Base-by-base conservation (phyloP, 2,329 filamentous ascomycete genomes). In the Fusarium nodosum region DNA sequence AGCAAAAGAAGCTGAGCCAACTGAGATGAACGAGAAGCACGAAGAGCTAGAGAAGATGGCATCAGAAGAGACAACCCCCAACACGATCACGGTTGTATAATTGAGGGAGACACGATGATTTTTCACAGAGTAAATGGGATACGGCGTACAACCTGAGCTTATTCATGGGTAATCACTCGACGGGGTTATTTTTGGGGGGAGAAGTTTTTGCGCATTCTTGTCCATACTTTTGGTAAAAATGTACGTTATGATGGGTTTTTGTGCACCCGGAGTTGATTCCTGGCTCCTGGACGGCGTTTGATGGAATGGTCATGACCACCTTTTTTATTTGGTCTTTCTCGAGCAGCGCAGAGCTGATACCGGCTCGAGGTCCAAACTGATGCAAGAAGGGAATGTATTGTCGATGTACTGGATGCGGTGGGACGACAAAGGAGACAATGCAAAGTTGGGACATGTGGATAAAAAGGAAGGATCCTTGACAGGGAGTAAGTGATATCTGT, bases 31-130 rank as follows among this genome's bases (percentile, higher is more conserved):
- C 26, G 71, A 73, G 59, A 68, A 75, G 50, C 58, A 71, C 15
- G 67, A 71, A 33, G 65, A 68, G 30, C 46, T 69, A 41, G 56
- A 72, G 51, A 74, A 69, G 56, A 66, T 73, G 41, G 56, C 61
- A 50, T 67, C 73, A 38, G 73, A 73, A 26, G 73, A 75, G 62
- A 52, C 71, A 61, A 68, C 68, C n/a, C 63, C 70, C 34, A 72
- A 56, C 59, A 71, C 72, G 36, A 73, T 74, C 58, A 61, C 73
- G 57, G 73, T 75, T 72, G 73, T 60, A 60, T 75, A 75, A 71
- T 61, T 55, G 50, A 66, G 62, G 52, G 73, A 31, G 60, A 66
- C 55, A 68, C 63, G 47, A 75, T 46, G 54, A 68, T 53, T 63
- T 46, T 65, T 67, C 68, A 66, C 53, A 74, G n/a, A 41, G 67